Evolutionary conservation across 106 monocot species (phyloP).

Genomic region (Xerophyta viscosa): DNA sequence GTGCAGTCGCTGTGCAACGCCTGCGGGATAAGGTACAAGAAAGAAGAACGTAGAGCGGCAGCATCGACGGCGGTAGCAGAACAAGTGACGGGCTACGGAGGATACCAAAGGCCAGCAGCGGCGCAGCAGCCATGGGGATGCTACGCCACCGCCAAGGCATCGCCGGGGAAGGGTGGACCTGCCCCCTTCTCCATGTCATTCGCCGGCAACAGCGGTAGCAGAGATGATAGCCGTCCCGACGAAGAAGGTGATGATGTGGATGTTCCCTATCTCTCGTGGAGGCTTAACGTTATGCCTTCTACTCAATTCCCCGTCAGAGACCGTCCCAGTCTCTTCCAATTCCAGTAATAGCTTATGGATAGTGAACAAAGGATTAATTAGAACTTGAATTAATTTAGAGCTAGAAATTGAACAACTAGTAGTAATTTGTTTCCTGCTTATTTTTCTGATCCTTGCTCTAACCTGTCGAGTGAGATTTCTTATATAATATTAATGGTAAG

Average conservation of each 20-base stretch:
- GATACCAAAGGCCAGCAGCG: slow-evolving; percentile 3
- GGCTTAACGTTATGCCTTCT: slow-evolving; percentile 35
- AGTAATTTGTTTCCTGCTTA: too few relatives aligned
- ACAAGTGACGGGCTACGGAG: slow-evolving; percentile 5
- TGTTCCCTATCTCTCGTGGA: slow-evolving; percentile 39
- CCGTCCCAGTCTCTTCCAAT: slow-evolving; percentile 32
- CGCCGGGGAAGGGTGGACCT: not conserved
- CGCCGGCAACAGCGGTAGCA: not conserved
- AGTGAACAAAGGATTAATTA: slow-evolving; percentile 3
- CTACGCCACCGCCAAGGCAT: slow-evolving; percentile 9
- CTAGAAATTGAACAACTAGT: too few relatives aligned
- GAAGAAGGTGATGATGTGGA: slow-evolving; percentile 10
- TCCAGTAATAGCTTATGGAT: slow-evolving; percentile 18
- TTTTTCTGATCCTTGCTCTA: too few relatives aligned
- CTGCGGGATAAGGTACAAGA: slow-evolving; percentile 95
- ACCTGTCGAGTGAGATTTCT: too few relatives aligned
- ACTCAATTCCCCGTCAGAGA: slow-evolving; percentile 27
- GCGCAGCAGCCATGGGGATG: slow-evolving; percentile 32
- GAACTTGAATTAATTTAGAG: too few relatives aligned
- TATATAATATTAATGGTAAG: too few relatives aligned
- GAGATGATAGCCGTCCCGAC: not conserved
- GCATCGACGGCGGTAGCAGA: slow-evolving; percentile 26
- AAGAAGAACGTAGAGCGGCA: slow-evolving; percentile 83
- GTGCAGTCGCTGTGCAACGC: slow-evolving; percentile 93
- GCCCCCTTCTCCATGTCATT: slow-evolving; percentile 3